Evolutionary conservation across 2,329 filamentous ascomycete species (phyloP), one percentile per base, ranked within the genome.

Genomic region (Colletotrichum simmondsii): DNA sequence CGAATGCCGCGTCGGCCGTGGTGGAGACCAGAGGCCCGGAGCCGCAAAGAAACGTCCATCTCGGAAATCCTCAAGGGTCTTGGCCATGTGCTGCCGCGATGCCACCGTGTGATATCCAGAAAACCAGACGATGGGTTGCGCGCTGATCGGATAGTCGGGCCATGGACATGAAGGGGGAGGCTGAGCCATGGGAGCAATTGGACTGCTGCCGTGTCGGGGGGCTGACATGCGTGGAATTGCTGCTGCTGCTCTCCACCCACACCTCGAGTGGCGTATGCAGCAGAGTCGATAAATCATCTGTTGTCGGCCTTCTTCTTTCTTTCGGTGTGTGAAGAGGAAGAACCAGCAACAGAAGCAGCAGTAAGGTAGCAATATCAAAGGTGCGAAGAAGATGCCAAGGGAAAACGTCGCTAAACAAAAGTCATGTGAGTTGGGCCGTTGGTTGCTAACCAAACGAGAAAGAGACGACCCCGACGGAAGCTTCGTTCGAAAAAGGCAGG

Each of bases 201-300:
- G 24, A 53, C 30, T 61, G 65, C 65, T 35, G 68, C 49, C 58
- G 58, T 19, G 30, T 42, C 52, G 49, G 32, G 58, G 24, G 56
- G 30, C 12, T 24, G 37, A 49, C 54, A 60, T 60, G 56, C 65
- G 64, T 59, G 56, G 65, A 60, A 54, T 22, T 28, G 53, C n/a
- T 62, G 32, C n/a, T 62, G 26, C 8, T 35, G 42, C 59, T 64
- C 65, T 28, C 65, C 65, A 72, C 70, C 42, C 65, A 72, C 65
- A 72, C 70, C 70, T 72, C 65, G 42, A 42, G 42, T 53, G 60
- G 26, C 49, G 62, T 35, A 54, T 14, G 49, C 24, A 26, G 24
- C 16, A 35, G 61, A 37, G 30, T 16, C 10, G 26, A 22, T 19
- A 52, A 10, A n/a, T 28, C 37, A 46, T 46, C 16, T 6, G 14